Evolutionary conservation across 345 rosid species (phyloP).

Genomic region (Corchorus olitorius): DNA sequence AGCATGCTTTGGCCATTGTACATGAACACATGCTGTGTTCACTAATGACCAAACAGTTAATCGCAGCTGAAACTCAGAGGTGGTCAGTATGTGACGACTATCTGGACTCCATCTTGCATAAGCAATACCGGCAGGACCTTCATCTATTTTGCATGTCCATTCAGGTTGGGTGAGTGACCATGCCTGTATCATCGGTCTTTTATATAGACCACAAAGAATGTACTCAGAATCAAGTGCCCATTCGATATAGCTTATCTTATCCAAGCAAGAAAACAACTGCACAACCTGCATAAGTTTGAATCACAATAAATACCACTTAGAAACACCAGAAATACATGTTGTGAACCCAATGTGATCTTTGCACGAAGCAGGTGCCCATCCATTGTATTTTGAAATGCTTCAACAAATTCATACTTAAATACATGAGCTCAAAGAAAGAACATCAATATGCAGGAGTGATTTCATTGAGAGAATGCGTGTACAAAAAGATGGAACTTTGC

Average conservation of each 20-base stretch:
- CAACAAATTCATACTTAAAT: neutral
- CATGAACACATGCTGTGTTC: conserved; percentile 96
- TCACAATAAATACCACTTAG: neutral
- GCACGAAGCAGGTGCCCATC: neutral
- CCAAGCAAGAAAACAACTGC: conserved; percentile 95
- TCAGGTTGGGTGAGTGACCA: conserved; percentile 93
- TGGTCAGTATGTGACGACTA: conserved; percentile 91
- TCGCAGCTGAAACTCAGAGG: conserved; percentile 87
- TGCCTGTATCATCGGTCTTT: conserved; percentile 92
- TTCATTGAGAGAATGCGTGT: neutral
- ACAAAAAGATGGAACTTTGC: neutral
- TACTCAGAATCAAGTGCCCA: conserved; percentile 97
- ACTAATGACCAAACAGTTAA: conserved; percentile 90
- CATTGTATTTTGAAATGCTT: neutral
- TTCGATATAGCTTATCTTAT: conserved; percentile 93
- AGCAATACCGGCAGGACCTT: conserved; percentile 94
- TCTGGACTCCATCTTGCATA: conserved; percentile 99
- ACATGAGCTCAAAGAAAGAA: neutral
- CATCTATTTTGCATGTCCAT: conserved; percentile 98
- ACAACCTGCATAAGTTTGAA: conserved; percentile 67
- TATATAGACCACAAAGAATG: conserved; percentile 89
- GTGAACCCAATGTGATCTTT: neutral
- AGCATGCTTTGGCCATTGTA: conserved; percentile 94
- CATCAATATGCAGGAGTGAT: neutral
- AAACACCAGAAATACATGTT: neutral